Percentiles rank a stretch among this genome's conserved stretches.
Evolutionary conservation across 202 grass and related monocot genomes (phyloP).

Genomic region (Brachypodium distachyon): DNA sequence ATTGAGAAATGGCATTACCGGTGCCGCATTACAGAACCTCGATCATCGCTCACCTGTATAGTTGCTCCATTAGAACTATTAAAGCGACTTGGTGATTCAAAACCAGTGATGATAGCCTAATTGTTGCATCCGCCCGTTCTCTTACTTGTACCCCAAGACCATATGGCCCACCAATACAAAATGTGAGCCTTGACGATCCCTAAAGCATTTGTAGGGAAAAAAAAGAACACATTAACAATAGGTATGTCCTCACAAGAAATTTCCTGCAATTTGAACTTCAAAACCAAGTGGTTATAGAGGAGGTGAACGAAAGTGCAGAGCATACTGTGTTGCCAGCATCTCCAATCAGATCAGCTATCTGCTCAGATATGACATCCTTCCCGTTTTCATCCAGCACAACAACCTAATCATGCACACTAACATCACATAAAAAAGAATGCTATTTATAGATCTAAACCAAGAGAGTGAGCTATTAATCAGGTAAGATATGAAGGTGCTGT

Average conservation of each 20-base stretch:
- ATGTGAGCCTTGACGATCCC: constrained; percentile 62
- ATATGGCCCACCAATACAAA: constrained; percentile 94
- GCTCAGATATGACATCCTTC: constrained; percentile 61
- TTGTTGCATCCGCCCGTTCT: constrained; percentile 55
- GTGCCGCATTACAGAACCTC: not conserved
- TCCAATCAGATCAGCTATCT: constrained; percentile 83
- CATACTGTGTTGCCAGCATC: constrained; percentile 70
- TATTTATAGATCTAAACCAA: not conserved
- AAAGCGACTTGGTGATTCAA: constrained; percentile 92
- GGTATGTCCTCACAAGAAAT: not conserved
- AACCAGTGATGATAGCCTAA: constrained; percentile 80
- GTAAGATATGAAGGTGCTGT: not conserved
- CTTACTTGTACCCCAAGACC: constrained; percentile 56
- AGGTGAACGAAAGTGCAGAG: not conserved
- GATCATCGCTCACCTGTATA: constrained; percentile 64
- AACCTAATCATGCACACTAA: constrained; percentile 37
- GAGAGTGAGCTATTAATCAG: not conserved
- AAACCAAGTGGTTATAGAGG: not conserved
- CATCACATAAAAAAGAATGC: not conserved
- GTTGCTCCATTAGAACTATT: constrained; percentile 88
- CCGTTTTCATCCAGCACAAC: constrained; percentile 84
- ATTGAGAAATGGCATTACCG: not conserved
- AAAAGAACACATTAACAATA: not conserved
- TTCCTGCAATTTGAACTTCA: not conserved
- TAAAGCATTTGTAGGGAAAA: constrained; percentile 16